Conservation (phyloP, 1,139 yeast genomes). For the Pichia sp. region DNA sequence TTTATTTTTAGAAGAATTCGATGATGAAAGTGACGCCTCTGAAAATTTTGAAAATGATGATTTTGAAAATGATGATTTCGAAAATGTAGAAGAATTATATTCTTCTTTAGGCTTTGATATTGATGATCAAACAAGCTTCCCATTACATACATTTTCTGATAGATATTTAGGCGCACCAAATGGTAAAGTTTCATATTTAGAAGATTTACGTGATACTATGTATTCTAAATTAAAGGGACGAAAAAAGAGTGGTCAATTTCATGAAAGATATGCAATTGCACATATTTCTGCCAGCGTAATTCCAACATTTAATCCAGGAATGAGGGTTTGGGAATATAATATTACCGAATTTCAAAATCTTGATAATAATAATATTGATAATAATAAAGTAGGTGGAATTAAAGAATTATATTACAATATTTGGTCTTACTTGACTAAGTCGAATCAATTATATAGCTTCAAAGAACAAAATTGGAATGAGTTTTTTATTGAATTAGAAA, state of each 20-base stretch:
- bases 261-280: constrained; percentile 62
- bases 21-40: constrained; percentile 1
- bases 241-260: constrained; percentile 38
- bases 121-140: constrained; percentile 11
- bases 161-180: constrained; percentile 55
- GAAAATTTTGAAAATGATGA: constrained; percentile 11
- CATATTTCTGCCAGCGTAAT: constrained; percentile 72
- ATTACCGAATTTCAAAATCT: constrained; percentile 39
- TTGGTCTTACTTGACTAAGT: neutral
- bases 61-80: constrained; percentile 10
- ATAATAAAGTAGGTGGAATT: neutral
- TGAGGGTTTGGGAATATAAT: constrained; percentile 83
- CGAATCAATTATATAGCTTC: constrained; percentile 4
- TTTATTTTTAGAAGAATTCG: constrained; percentile 1
- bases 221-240: constrained; percentile 45
- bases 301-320: constrained; percentile 79
- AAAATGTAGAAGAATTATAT: constrained; percentile 11
- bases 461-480: constrained; percentile 26
- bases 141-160: constrained; percentile 19
- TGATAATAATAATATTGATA: neutral
- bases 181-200: constrained; percentile 59
- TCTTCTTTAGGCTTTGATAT: constrained; percentile 8
- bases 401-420: neutral
- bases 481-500: constrained; percentile 27
- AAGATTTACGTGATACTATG: constrained; percentile 42